Conservation (phyloP, 345 rosid genomes). For the Eucalyptus cladocalyx region DNA sequence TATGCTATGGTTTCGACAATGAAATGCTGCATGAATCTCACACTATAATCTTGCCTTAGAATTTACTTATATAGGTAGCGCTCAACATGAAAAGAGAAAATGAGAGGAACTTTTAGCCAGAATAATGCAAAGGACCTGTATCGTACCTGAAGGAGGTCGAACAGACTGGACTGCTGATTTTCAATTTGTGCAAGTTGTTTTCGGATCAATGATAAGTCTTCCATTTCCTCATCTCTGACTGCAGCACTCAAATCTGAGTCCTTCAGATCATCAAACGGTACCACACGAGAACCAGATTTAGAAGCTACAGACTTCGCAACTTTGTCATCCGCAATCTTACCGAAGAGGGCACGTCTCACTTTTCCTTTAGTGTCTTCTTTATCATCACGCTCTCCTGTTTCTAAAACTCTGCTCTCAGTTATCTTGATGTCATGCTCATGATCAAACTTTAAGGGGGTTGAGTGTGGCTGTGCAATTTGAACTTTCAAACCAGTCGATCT, state of each 20-base stretch:
- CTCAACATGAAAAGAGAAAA: not conserved
- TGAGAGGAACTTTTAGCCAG: not conserved
- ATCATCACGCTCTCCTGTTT: conserved; percentile 8
- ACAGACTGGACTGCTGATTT: conserved; percentile 69
- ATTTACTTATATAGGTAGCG: not conserved
- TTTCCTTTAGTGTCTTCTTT: conserved; percentile 16
- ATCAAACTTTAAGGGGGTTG: conserved; percentile 1
- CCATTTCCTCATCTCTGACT: conserved; percentile 34
- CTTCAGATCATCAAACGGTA: conserved; percentile 44
- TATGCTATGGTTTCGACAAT: not conserved
- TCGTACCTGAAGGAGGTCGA: conserved; percentile 75
- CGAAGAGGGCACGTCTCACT: conserved; percentile 30
- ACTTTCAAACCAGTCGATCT: conserved; percentile 18
- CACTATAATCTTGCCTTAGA: not conserved
- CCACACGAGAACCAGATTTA: conserved; percentile 45
- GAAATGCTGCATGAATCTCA: not conserved
- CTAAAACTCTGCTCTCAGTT: conserved; percentile 1
- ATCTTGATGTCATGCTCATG: conserved; percentile 4
- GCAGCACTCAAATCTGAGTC: conserved; percentile 6
- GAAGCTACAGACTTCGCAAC: conserved; percentile 22
- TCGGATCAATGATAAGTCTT: conserved; percentile 51
- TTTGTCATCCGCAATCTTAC: conserved; percentile 13
- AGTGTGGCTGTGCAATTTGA: conserved; percentile 10
- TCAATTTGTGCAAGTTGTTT: conserved; percentile 81
- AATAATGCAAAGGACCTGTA: not conserved